Evolutionary conservation across 73 alveolate genomes (phyloP), one percentile per base, ranked within the genome.

Genomic region (Paramecium sexaurelia): DNA sequence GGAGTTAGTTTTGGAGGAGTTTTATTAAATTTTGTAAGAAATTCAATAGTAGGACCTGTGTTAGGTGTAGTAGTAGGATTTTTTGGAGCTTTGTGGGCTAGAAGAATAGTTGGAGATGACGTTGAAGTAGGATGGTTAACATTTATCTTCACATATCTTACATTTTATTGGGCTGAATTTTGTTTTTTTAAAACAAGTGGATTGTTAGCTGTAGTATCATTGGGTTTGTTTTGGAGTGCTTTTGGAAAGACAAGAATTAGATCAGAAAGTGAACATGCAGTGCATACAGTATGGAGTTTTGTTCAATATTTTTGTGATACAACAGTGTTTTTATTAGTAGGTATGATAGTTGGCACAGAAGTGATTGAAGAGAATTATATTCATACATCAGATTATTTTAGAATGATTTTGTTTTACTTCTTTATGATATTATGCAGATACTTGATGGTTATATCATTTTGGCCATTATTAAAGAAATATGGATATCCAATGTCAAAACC

Each of bases 171-270:
- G 68, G 97, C 97, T 2, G 97, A 94, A 69, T 67, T 75, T 37
- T 55, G 94, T 8, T 55, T 27, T 29, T 71, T 94, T 22, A 67
- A 88, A 19, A 66, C 68, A 3, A 88, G 78, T 47, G 97, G 97
- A 11, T 71, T 94, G 35, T 85, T 94, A 11, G 90, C 97, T 24
- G 84, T 94, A 51, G 97, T 94, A 2, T 92, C 92, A n/a, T 83
- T 94, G 8, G 97, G 97, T 27, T 75, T 94, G 26, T 94, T 84
- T 88, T 91, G 93, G 97, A 94, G 94, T 32, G 89, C 91, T 22
- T 37, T 45, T 55, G 97, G 97, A 11, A 84, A 86, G 37, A 94
- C 97, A 5, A 84, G 75, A 36, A 94, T 94, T 10, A 67, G 92
- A 26, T 85, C 91, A 15, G 85, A 73, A 22, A 92, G 95, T 32